Percentiles rank a stretch among this genome's conserved stretches.
Conservation (phyloP, 768 basidiomycete genomes). For the Asterophora lycoperdoides region DNA sequence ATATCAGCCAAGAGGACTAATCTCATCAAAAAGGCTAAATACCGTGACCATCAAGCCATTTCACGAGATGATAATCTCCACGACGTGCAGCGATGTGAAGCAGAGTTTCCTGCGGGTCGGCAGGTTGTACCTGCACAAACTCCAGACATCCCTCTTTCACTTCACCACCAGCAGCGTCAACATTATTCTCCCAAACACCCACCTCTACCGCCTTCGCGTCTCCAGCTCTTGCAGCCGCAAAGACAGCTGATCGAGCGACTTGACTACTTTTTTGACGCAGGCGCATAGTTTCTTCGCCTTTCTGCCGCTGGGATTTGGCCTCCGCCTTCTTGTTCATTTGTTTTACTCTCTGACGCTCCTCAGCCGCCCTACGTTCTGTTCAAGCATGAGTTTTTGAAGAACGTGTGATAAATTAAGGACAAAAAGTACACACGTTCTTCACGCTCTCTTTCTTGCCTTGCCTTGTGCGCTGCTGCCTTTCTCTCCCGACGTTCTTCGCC, state of each 20-base stretch:
- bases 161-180: constrained; percentile 73
- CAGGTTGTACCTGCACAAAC: constrained; percentile 40
- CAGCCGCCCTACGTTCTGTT: constrained; percentile 51
- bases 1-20: constrained; percentile 15
- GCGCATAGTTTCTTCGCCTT: constrained; percentile 46
- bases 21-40: constrained; percentile 20
- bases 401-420: not conserved
- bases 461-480: constrained; percentile 48
- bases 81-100: constrained; percentile 59
- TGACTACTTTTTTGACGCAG: constrained; percentile 49
- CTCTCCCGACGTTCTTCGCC: constrained; percentile 50
- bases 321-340: constrained; percentile 52
- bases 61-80: constrained; percentile 53
- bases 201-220: constrained; percentile 53
- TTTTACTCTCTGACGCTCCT: constrained; percentile 54
- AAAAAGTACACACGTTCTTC: constrained; percentile 33
- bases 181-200: constrained; percentile 63
- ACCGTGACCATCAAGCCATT: constrained; percentile 76
- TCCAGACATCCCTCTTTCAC: constrained; percentile 50
- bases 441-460: constrained; percentile 39
- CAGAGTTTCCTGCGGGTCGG: constrained; percentile 63
- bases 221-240: constrained; percentile 59
- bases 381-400: not conserved
- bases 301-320: constrained; percentile 44
- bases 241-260: constrained; percentile 53